Evolutionary conservation across 306 rosid species (phyloP).

Genomic region (Oemleria cerasiformis): DNA sequence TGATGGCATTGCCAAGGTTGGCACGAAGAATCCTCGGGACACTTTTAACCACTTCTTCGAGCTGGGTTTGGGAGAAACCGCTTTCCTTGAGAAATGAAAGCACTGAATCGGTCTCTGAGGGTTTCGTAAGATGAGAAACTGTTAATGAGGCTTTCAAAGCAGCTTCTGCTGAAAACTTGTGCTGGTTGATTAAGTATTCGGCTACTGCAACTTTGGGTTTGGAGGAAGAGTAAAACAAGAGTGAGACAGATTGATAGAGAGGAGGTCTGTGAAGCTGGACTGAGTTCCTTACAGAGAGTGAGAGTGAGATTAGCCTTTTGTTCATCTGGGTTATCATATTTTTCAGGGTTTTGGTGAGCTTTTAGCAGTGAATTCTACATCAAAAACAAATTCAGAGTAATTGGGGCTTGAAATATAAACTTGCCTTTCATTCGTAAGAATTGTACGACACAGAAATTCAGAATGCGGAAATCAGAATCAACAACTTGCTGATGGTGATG

Average conservation of each 20-base stretch:
- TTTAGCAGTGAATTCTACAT: not conserved
- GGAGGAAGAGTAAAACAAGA: slow-evolving; percentile 21
- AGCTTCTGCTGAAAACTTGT: slow-evolving; percentile 24
- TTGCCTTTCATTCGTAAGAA: not conserved
- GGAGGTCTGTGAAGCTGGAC: not conserved
- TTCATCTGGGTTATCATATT: slow-evolving; percentile 3
- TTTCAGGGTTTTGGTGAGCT: not conserved
- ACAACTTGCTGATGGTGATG: not conserved
- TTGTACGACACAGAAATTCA: not conserved
- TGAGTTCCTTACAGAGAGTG: slow-evolving; percentile 6
- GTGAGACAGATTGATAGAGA: slow-evolving; percentile 13
- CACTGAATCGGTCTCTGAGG: slow-evolving; percentile 19
- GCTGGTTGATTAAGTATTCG: slow-evolving; percentile 33
- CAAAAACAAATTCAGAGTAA: not conserved
- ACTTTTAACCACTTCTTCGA: slow-evolving; percentile 25
- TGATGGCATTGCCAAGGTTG: slow-evolving; percentile 18
- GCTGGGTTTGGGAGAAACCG: slow-evolving; percentile 32
- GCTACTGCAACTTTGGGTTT: slow-evolving; percentile 1
- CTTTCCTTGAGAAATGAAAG: slow-evolving; percentile 18
- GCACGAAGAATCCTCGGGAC: slow-evolving; percentile 20
- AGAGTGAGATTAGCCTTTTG: slow-evolving; percentile 6
- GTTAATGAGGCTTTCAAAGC: slow-evolving; percentile 30
- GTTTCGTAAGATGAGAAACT: slow-evolving; percentile 8
- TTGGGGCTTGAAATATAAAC: not conserved
- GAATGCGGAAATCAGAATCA: not conserved